phyloP scores from a whole-genome alignment of 208 protist genomes.

The Acanthamoeba culbertsoni region DNA sequence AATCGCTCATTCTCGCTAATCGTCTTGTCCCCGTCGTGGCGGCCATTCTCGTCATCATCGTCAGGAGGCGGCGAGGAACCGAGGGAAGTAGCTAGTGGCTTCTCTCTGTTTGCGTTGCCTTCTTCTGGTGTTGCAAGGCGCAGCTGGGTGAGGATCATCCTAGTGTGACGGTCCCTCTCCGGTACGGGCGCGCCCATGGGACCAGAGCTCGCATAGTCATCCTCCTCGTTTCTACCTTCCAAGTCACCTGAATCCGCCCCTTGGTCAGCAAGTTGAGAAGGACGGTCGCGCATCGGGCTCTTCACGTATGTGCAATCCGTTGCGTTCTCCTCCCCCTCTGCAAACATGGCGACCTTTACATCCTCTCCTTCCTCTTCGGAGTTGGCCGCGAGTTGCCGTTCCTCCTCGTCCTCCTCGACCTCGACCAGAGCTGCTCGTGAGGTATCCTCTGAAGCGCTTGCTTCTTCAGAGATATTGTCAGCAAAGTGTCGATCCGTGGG shows the following conservation, averaged over 20 bases:
- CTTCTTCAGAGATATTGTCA: too few relatives aligned
- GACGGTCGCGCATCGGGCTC: neutral
- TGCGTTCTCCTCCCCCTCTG: neutral
- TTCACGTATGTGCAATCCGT: neutral
- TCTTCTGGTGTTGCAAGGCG: neutral
- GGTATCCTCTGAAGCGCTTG: too few relatives aligned
- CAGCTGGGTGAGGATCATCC: neutral
- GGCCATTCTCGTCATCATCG: neutral
- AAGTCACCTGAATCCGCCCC: neutral
- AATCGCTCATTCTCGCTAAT: neutral
- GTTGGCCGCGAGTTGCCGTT: too few relatives aligned
- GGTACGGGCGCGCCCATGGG: neutral
- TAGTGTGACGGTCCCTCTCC: too few relatives aligned
- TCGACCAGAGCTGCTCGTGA: neutral
- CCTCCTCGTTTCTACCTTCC: neutral
- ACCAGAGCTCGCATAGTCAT: neutral
- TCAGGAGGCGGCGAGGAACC: neutral
- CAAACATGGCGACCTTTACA: neutral
- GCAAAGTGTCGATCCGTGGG: too few relatives aligned
- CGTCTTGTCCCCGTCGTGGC: neutral
- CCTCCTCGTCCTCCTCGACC: neutral
- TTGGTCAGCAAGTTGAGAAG: neutral
- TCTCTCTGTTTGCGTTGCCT: neutral
- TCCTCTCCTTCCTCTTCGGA: neutral
- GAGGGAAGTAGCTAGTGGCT: neutral